Conservation (phyloP, 2,329 filamentous ascomycete species). For the Venturia effusa region DNA sequence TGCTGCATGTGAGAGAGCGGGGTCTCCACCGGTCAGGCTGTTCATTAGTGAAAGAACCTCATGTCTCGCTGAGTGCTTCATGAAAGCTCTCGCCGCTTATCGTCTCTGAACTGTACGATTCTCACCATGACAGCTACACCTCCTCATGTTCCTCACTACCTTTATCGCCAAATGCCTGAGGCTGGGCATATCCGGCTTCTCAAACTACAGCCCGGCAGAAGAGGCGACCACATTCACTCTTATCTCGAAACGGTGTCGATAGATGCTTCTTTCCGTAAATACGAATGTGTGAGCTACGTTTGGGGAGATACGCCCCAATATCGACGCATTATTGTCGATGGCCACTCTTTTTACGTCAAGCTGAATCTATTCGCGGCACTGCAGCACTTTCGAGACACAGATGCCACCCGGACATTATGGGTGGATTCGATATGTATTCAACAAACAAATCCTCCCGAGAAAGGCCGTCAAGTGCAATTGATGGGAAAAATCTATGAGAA, state of each 20-base stretch:
- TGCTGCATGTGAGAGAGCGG: no score
- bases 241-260: constrained; percentile 3
- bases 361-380: constrained; percentile 4
- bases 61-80: no score
- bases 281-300: constrained; percentile 9
- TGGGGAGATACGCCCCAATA: constrained; percentile 3
- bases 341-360: constrained; percentile 1
- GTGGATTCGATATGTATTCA: constrained; percentile 3
- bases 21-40: no score
- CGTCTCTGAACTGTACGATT: no score
- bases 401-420: neutral
- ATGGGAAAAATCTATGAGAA: constrained; percentile 2
- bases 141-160: neutral
- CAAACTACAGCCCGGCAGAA: constrained; percentile 8
- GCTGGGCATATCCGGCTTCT: neutral
- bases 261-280: neutral
- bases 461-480: neutral
- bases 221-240: constrained; percentile 2
- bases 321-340: constrained; percentile 5
- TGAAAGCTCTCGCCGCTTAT: no score
- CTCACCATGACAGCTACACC: no score
- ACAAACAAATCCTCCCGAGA: neutral
- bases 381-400: neutral
- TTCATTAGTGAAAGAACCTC: no score
- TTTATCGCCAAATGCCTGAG: neutral